Base-by-base conservation (phyloP, 208 protist genomes). In the Trypanosoma melophagium region DNA sequence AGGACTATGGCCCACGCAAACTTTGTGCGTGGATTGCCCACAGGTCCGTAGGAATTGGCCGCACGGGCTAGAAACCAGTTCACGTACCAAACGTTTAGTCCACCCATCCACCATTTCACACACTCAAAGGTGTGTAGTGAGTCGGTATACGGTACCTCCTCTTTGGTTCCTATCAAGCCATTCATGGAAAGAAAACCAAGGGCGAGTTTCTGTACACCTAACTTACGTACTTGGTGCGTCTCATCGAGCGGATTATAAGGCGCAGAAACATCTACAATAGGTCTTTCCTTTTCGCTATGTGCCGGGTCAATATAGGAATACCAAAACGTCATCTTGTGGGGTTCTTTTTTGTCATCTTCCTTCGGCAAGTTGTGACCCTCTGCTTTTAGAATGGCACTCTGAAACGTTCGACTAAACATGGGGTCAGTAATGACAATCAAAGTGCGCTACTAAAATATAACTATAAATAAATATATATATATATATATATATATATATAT, bases 61-160 rank as follows among this genome's bases (percentile, higher is more conserved):
- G 66, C 76, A 7, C 79, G 66, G 10, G 76, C 79, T 17, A 83
- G 40, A 68, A 85, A 87, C 31, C 76, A 75, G 70, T 92, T 95
- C 9, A 75, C 17, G 35, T 83, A 80, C 77, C 79, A 90, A 19
- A 90, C 74, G 57, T 94, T 92, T 13, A 88, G 62, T 1, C 49
- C 78, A 25, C 44, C 52, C 67, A 92, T 77, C 82, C 80, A 90
- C 70, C 83, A 76, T 56, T 81, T 79, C 42, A 90, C 81, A 19
- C 85, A 79, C 64, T 91, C 84, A 44, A 59, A 79, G 17, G 85
- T 92, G 80, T 92, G 83, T 67, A 91, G 77, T 3, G 79, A 81
- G 50, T 92, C 79, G 17, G 86, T 83, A 82, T 94, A 94, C 16
- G 89, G 89, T 28, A 92, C 86, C 60, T 94, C 82, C 76, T 94